Percentiles rank a stretch among this genome's conserved stretches.
Conservation (phyloP, 129 eudicot species). For the Erigeron canadensis region DNA sequence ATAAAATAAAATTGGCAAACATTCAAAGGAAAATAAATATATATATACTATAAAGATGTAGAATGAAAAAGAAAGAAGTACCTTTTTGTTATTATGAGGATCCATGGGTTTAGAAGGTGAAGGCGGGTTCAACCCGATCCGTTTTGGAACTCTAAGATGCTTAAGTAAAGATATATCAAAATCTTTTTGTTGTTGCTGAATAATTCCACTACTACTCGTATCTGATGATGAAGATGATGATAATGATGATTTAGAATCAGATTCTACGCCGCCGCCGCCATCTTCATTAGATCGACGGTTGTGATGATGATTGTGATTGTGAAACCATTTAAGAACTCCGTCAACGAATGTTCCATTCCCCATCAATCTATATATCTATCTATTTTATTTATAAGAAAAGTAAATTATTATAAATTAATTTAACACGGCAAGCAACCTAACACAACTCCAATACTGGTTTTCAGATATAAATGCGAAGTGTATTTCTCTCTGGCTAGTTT, state of each 20-base stretch:
- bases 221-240: constrained; percentile 20
- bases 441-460: too few species aligned
- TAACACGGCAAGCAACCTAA: too few species aligned
- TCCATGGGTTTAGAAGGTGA: constrained; percentile 44
- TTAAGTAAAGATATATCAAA: constrained; percentile 71
- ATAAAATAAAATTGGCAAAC: too few species aligned
- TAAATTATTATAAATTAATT: too few species aligned
- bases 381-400: too few species aligned
- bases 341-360: constrained; percentile 93
- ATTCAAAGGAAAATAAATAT: not conserved
- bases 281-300: constrained; percentile 42
- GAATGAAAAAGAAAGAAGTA: constrained; percentile 6
- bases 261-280: not conserved
- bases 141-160: constrained; percentile 66
- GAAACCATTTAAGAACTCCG: constrained; percentile 91
- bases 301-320: constrained; percentile 41
- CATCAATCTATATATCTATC: constrained; percentile 33
- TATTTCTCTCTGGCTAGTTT: too few species aligned
- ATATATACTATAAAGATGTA: not conserved
- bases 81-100: constrained; percentile 58
- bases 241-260: constrained; percentile 27
- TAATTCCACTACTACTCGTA: not conserved
- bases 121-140: constrained; percentile 37
- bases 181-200: constrained; percentile 30
- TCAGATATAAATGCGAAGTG: too few species aligned